Evolutionary conservation across 768 basidiomycete species (phyloP), one percentile per base, ranked within the genome.

Genomic region (Hygrophoropsis aurantiaca): DNA sequence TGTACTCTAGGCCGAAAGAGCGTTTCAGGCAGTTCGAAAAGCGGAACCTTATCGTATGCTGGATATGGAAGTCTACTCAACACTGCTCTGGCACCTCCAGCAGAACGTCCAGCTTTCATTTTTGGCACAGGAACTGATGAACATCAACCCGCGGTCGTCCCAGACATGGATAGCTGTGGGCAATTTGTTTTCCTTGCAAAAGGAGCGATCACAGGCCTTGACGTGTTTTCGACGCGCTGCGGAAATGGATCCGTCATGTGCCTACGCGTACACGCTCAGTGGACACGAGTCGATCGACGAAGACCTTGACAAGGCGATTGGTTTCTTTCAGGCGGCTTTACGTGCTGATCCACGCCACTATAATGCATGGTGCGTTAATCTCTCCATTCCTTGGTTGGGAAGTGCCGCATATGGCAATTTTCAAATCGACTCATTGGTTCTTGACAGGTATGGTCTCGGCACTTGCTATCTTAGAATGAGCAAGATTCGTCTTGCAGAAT

Each of bases 221-320:
- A 85, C 89, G 64, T 97, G 94, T 72, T 98, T 99, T 72, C 79
- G 84, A 49, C 84, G 97, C 41, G 97, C 97, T 35, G 81, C 84
- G 18, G 87, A 94, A 66, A 67, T 97, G 64, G 92, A 93, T 65
- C 85, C 92, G 15, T 77, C 81, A 16, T 94, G 90, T 68, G 93
- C 94, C 57, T 98, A 98, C 67, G 93, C 94, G 55, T 95, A 90
- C 73, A 97, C 94, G 19, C 74, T 99, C 50, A 93, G 92, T 60
- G 97, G 97, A 42, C 94, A 98, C 67, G 97, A 99, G 75, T 90
- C 87, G 24, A 83, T 97, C 58, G 90, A 97, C 69, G 95, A 98
- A 59, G 93, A 98, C 73, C 74, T 92, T 54, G 90, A 95, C 58
- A 85, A 87, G 67, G 94, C 94, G 30, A 84, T 94, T 55, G 82